Evolutionary conservation across 495 filamentous ascomycete species (phyloP).

Genomic region (Articulospora tetracladia): DNA sequence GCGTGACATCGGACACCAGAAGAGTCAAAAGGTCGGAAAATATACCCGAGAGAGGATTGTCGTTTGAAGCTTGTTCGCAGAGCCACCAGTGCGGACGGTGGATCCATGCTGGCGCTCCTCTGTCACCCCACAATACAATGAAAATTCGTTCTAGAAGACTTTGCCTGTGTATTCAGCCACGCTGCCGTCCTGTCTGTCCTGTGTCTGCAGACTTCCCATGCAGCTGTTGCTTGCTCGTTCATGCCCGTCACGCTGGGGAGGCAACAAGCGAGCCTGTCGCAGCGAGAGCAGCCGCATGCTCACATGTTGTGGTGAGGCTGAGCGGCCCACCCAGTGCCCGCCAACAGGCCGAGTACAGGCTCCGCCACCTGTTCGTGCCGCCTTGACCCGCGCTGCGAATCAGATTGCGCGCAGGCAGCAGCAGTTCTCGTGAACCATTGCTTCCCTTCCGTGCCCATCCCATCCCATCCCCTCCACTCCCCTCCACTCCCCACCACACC

Average conservation of each 20-base stretch:
- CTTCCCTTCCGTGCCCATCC: not conserved
- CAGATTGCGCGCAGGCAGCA: not conserved
- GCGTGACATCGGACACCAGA: conserved; percentile 68
- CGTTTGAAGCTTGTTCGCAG: conserved; percentile 34
- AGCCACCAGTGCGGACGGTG: too few relatives aligned
- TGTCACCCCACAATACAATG: too few relatives aligned
- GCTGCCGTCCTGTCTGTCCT: too few relatives aligned
- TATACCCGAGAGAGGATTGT: conserved; percentile 75
- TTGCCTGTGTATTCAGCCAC: not conserved
- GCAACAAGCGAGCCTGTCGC: not conserved
- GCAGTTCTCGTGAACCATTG: not conserved
- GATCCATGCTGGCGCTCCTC: too few relatives aligned
- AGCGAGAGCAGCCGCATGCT: not conserved
- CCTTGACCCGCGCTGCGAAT: not conserved
- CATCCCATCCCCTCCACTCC: not conserved
- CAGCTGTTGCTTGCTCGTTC: too few relatives aligned
- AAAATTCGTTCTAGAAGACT: not conserved
- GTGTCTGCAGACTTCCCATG: too few relatives aligned
- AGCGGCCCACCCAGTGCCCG: not conserved
- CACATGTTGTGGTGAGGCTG: conserved; percentile 3
- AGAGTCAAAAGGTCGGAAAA: conserved; percentile 66
- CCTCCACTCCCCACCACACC: not conserved
- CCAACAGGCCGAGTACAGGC: conserved; percentile 13
- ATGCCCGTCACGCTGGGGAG: too few relatives aligned
- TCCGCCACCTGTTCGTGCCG: conserved; percentile 15